A percentile compares a stretch with the other conserved stretches of the same genome.
phyloP scores from a whole-genome alignment of 331 rosid genomes.

The Arachis monticola region DNA sequence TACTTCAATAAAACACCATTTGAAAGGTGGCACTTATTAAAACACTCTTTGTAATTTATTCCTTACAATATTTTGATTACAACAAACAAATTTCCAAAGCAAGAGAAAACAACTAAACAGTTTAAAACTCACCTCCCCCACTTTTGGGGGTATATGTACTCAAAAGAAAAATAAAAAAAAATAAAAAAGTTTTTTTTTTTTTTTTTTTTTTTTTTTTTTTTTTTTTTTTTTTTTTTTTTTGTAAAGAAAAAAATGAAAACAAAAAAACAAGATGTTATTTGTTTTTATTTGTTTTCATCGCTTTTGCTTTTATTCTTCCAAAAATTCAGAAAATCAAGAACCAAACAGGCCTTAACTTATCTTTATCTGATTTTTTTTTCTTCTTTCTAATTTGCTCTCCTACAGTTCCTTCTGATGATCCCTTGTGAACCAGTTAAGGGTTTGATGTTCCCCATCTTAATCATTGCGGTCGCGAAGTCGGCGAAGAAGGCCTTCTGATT shows the following conservation, averaged over 20 bases:
- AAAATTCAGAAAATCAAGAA: constrained; percentile 5
- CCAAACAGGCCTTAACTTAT: constrained; percentile 16
- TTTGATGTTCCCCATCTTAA: constrained; percentile 76
- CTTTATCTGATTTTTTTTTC: neutral
- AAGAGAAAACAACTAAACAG: constrained; percentile 15
- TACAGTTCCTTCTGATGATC: constrained; percentile 59
- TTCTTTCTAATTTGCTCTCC: constrained; percentile 36
- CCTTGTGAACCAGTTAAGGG: constrained; percentile 80
- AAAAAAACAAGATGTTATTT: no score
- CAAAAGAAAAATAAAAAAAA: neutral
- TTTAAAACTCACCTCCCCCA: constrained; percentile 8
- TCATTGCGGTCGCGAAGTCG: constrained; percentile 68
- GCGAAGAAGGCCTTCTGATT: constrained; percentile 37
- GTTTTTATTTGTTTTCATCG: no score
- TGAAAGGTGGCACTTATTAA: constrained; percentile 1
- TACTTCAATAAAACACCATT: constrained; percentile 5
- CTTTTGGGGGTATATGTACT: constrained; percentile 27
- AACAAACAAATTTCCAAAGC: constrained; percentile 24
- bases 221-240: no score
- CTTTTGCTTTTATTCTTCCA: no score
- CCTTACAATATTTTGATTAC: constrained; percentile 12
- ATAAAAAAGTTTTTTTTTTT: no score
- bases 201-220: no score
- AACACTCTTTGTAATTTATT: constrained; percentile 25
- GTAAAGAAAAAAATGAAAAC: no score